Conservation (phyloP, 2,329 filamentous ascomycete species). For the Trichothecium sympodiale region DNA sequence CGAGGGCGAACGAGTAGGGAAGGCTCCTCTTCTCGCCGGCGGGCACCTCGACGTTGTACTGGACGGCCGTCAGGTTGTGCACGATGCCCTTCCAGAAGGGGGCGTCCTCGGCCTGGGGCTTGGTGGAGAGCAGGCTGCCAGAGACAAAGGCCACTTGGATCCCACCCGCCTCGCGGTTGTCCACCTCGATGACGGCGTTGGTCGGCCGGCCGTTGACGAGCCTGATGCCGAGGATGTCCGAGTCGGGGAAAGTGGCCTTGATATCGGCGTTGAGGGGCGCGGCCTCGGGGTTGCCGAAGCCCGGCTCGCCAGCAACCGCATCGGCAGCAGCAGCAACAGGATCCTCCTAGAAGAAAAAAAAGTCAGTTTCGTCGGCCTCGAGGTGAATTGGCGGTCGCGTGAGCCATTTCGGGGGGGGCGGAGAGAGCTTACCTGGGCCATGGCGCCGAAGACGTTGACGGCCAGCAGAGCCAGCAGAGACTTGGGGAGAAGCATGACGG, state of each 20-base stretch:
- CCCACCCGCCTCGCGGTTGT: conserved; percentile 69
- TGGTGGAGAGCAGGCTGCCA: conserved; percentile 56
- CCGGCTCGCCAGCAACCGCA: conserved; percentile 11
- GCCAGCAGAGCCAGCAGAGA: conserved; percentile 63
- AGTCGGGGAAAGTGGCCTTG: conserved; percentile 50
- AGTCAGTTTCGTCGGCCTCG: too few relatives aligned
- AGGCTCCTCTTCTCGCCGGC: conserved; percentile 66
- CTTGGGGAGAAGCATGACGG: conserved; percentile 61
- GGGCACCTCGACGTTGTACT: conserved; percentile 63
- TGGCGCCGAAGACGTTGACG: conserved; percentile 53
- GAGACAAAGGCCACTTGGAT: conserved; percentile 68
- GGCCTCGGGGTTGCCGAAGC: conserved; percentile 12
- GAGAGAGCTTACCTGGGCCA: conserved; percentile 44
- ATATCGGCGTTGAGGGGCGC: conserved; percentile 48
- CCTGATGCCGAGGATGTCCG: conserved; percentile 90
- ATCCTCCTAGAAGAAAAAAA: conserved; percentile 1
- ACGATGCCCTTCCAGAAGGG: conserved; percentile 47
- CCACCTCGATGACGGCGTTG: conserved; percentile 68
- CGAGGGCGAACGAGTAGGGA: conserved; percentile 75
- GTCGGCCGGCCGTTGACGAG: conserved; percentile 87
- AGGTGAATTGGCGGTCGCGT: too few relatives aligned
- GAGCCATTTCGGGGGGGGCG: background rate
- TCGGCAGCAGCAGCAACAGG: conserved; percentile 1
- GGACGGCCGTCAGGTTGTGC: conserved; percentile 72
- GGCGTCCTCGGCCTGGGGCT: conserved; percentile 33